Base-by-base conservation (phyloP, 1,284 basidiomycete species). In the Ustilago lituana region DNA sequence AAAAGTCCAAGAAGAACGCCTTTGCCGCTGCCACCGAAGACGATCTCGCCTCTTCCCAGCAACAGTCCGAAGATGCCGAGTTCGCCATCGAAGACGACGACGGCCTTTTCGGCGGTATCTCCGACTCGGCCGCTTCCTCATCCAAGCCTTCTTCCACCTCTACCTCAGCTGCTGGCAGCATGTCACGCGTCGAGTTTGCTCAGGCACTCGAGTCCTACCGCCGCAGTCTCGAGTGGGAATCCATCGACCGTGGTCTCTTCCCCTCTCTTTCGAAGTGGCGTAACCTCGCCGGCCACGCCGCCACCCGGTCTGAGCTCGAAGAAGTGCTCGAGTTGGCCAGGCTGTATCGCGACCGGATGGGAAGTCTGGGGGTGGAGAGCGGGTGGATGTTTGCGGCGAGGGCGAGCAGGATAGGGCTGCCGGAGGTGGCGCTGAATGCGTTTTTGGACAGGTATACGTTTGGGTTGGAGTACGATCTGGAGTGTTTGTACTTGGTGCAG, bases 351-450 rank as follows among this genome's bases (percentile, higher is more conserved):
- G 64, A 67, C 31, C 49, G 64, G 0, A 64, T 72, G 20, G 64
- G 69, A 0, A 33, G 24, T 3, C 31, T 67, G 5, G 63, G 59
- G 0, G 24, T 41, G 2, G 40, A 72, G 39, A 39, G 24, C 6
- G 63, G 48, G 2, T 15, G 15, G 22, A 12, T 19, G 0, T 55
- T 72, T 6, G 60, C 52, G 0, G 2, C 32, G 11, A 23, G 50
- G 3, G 56, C 69, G 8, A 23, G 32, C 15, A 26, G 23, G 11
- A 32, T 59, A 15, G 14, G 50, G 4, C 22, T 53, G 3, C 69
- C 69, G 0, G 69, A 72, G 31, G 15, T 72, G 9, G 69, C 49
- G 27, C 35, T 72, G 27, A 60, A 63, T 38, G 60, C 56, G 11
- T 62, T 67, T n/a, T 15, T 61, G 20, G 57, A 72, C 26, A 11